Conservation (phyloP, 805 yeast genomes). For the Torulaspora maleeae region DNA sequence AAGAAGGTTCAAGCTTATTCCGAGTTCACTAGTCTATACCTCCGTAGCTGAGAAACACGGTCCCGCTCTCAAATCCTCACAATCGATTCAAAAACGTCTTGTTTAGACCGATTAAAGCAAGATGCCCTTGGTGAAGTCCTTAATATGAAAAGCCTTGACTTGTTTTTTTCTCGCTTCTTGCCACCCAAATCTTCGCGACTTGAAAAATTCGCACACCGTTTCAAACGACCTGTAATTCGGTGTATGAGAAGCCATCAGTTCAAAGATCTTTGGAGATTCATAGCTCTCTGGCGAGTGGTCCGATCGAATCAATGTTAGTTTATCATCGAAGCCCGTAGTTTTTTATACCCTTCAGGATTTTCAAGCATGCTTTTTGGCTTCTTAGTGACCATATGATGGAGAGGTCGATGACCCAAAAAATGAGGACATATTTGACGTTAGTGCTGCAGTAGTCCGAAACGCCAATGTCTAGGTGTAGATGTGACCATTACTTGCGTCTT, state of each 20-base stretch:
- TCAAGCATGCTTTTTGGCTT: background rate
- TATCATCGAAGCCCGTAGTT: background rate
- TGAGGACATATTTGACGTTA: no score
- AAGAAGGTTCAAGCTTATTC: background rate
- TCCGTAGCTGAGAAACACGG: slow-evolving; percentile 3
- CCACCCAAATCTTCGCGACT: slow-evolving; percentile 11
- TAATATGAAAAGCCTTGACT: slow-evolving; percentile 5
- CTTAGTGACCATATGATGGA: no score
- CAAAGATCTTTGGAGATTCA: background rate
- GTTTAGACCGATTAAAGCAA: slow-evolving; percentile 11
- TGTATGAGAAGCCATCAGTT: background rate
- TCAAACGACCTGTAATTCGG: background rate
- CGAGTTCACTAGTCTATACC: slow-evolving; percentile 8
- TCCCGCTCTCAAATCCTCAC: slow-evolving; percentile 10
- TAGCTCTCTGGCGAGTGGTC: no score
- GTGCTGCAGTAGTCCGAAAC: background rate
- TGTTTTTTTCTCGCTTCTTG: slow-evolving; percentile 11
- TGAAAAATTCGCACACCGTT: slow-evolving; percentile 1
- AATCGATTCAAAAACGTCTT: slow-evolving; percentile 9
- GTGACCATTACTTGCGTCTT: slow-evolving; percentile 27
- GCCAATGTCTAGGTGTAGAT: slow-evolving; percentile 14
- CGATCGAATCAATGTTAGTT: no score
- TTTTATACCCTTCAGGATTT: background rate
- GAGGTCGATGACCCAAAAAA: no score
- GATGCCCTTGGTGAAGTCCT: slow-evolving; percentile 2